Evolutionary conservation across 192 early-diverging fungal species (phyloP).

Genomic region (Dissophora globulifera): DNA sequence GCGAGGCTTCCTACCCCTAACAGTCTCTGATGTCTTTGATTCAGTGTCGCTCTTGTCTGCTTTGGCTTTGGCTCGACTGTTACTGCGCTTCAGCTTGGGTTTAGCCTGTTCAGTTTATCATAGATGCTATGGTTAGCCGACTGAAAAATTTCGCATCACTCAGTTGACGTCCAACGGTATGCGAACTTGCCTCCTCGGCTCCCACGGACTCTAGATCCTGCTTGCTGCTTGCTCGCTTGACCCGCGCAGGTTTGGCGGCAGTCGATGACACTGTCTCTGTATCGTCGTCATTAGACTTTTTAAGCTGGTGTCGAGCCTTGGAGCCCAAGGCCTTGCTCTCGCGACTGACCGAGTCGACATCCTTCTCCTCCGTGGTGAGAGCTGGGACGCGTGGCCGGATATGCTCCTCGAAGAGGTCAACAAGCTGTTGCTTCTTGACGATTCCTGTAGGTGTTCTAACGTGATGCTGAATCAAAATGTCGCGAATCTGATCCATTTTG

Average conservation of each 20-base stretch:
- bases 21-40: conserved; percentile 4
- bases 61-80: conserved; percentile 22
- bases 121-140: too few relatives aligned
- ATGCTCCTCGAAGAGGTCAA: conserved; percentile 39
- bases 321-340: not conserved
- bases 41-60: conserved; percentile 13
- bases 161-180: too few relatives aligned
- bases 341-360: not conserved
- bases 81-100: conserved; percentile 22
- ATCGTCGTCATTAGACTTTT: conserved; percentile 1
- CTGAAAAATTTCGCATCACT: too few relatives aligned
- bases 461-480: conserved; percentile 39
- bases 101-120: too few relatives aligned
- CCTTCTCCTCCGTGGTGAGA: not conserved
- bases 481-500: conserved; percentile 47
- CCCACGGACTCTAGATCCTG: not conserved
- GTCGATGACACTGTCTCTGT: not conserved
- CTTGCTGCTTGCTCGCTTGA: conserved; percentile 12
- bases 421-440: conserved; percentile 38
- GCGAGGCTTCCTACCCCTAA: conserved; percentile 16
- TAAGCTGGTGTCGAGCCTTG: conserved; percentile 1
- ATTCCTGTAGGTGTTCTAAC: conserved; percentile 33
- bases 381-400: conserved; percentile 36
- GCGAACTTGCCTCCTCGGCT: not conserved
- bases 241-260: conserved; percentile 9